A percentile compares a stretch with the other conserved stretches of the same genome.
Conservation (phyloP, 2,329 filamentous ascomycete genomes). For the Claviceps sp. region DNA sequence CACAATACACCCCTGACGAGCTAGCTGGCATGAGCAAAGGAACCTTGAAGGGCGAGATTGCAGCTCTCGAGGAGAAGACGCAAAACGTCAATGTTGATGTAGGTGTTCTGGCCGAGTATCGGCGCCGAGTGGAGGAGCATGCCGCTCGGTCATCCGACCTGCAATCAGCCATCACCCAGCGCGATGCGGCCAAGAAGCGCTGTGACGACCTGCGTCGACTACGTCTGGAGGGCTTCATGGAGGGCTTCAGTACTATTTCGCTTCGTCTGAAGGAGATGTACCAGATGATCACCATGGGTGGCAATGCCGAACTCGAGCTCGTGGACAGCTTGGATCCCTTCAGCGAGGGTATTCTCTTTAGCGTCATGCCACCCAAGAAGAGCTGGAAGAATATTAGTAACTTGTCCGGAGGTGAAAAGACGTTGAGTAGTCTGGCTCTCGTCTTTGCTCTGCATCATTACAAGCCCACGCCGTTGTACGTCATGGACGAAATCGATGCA, state of each 20-base stretch:
- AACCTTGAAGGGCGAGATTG: constrained; percentile 47
- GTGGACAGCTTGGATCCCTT: constrained; percentile 95
- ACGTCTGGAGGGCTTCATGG: constrained; percentile 94
- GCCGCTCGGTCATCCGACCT: constrained; percentile 73
- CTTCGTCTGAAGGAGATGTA: constrained; percentile 98
- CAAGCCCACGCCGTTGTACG: constrained; percentile 92
- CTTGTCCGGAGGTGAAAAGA: constrained; percentile 93
- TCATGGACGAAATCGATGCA: constrained; percentile 99
- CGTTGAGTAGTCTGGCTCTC: constrained; percentile 76
- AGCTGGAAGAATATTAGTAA: constrained; percentile 99
- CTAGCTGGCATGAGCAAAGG: constrained; percentile 53
- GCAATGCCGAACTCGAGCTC: constrained; percentile 92
- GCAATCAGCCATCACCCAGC: constrained; percentile 58
- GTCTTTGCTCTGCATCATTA: constrained; percentile 99
- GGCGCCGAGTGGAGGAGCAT: constrained; percentile 73
- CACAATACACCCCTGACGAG: constrained; percentile 63
- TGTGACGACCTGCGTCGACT: constrained; percentile 84
- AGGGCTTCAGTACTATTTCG: constrained; percentile 89
- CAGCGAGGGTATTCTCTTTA: constrained; percentile 91
- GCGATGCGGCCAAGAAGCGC: constrained; percentile 80
- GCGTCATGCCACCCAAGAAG: constrained; percentile 99
- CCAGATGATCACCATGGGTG: constrained; percentile 99
- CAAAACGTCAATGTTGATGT: constrained; percentile 82
- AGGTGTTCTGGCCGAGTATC: constrained; percentile 77
- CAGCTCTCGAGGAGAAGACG: constrained; percentile 53